Conservation (phyloP, 1,284 basidiomycete species). For the Trametes hirsuta region DNA sequence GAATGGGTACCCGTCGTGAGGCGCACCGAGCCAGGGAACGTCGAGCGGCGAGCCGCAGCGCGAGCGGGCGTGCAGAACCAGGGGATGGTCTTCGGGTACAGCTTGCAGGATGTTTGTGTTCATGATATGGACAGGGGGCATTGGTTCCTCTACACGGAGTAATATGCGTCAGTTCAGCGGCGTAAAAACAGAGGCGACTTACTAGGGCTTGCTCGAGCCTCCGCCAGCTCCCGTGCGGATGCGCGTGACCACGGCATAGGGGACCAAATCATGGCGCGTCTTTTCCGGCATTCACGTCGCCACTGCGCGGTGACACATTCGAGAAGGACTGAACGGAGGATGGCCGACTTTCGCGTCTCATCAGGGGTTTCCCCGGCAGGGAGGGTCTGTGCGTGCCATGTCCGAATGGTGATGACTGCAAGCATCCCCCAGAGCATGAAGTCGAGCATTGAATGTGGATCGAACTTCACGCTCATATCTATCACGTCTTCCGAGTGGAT, state of each 20-base stretch:
- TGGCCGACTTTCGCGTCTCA: too few species aligned
- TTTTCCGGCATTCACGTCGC: neutral
- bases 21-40: neutral
- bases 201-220: neutral
- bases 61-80: neutral
- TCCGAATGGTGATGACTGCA: too few species aligned
- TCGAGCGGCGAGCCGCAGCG: neutral
- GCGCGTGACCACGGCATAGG: neutral
- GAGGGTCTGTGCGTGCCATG: too few species aligned
- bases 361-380: too few species aligned
- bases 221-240: neutral
- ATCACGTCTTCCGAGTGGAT: too few species aligned
- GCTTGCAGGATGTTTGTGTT: neutral
- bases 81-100: neutral
- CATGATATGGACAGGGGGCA: too few species aligned
- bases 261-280: neutral
- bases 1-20: neutral
- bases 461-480: too few species aligned
- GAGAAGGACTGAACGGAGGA: neutral
- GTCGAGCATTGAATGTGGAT: too few species aligned
- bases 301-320: neutral
- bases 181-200: neutral
- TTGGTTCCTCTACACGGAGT: too few species aligned
- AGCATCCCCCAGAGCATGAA: too few species aligned
- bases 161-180: neutral